These are phyloP conservation scores for Chrysoporthe deuterocubensis DNA, from an alignment of 2,329 filamentous ascomycete genomes.

Conservation along the genomic window DNA sequence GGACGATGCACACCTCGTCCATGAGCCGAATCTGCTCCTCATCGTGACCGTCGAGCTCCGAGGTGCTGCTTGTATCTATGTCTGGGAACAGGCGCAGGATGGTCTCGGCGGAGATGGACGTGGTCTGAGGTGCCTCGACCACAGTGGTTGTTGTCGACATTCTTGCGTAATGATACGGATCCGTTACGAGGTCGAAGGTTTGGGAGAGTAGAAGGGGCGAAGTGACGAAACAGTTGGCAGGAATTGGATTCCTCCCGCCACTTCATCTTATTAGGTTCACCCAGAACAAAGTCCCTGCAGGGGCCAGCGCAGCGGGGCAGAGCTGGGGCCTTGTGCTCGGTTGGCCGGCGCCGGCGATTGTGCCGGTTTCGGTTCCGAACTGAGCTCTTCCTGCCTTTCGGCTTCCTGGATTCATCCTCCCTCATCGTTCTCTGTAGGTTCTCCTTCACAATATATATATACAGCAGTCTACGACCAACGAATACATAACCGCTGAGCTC, in stretches of 20 bases:
- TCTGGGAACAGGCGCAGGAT: conserved; percentile 90
- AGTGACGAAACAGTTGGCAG: not conserved
- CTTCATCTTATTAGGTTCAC: conserved; percentile 1
- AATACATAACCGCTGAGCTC: no score
- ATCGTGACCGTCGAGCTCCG: conserved; percentile 83
- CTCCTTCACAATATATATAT: not conserved
- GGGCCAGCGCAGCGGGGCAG: conserved; percentile 1
- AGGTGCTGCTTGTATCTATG: conserved; percentile 70
- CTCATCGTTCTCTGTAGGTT: no score
- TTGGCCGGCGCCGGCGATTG: conserved; percentile 1
- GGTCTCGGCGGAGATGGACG: conserved; percentile 80
- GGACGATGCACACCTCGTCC: conserved; percentile 98
- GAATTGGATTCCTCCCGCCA: conserved; percentile 8
- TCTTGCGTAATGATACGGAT: conserved; percentile 23
- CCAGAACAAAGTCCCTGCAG: conserved; percentile 7
- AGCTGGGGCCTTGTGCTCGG: not conserved
- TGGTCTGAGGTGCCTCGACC: conserved; percentile 49
- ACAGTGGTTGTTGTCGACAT: conserved; percentile 49
- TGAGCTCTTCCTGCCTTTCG: not conserved
- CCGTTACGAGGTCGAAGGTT: not conserved
- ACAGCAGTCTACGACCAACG: not conserved
- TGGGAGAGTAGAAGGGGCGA: not conserved
- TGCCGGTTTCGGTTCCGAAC: not conserved
- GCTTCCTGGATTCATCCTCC: not conserved
- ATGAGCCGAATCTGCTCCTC: conserved; percentile 97